Percentiles rank a stretch among this genome's conserved stretches.
phyloP scores from a whole-genome alignment of 768 basidiomycete species.

The Mycena capillaripes region DNA sequence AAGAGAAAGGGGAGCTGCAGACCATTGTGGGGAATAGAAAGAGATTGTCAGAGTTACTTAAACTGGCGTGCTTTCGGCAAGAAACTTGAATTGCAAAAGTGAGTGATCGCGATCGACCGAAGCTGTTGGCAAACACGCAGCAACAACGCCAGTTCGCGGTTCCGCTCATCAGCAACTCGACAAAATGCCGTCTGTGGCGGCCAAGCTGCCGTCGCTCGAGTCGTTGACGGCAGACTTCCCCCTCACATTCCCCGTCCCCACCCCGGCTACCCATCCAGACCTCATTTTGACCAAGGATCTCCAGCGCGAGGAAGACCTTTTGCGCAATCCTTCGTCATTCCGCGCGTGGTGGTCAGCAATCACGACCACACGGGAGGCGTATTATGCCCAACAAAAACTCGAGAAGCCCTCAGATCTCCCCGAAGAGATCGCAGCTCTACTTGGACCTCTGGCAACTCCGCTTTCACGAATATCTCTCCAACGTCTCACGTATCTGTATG shows the following conservation, averaged over 20 bases:
- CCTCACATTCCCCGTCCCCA: constrained; percentile 87
- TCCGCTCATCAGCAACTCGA: not conserved
- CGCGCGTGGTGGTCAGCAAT: constrained; percentile 95
- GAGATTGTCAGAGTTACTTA: constrained; percentile 6
- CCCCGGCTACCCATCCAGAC: constrained; percentile 81
- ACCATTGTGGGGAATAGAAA: constrained; percentile 38
- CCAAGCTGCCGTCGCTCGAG: constrained; percentile 63
- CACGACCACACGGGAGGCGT: constrained; percentile 77
- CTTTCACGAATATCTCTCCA: constrained; percentile 84
- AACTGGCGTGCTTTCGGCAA: constrained; percentile 11
- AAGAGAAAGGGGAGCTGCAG: constrained; percentile 22
- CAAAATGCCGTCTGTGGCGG: constrained; percentile 71
- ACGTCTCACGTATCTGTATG: constrained; percentile 92
- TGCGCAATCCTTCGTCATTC: constrained; percentile 92
- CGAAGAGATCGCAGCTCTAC: constrained; percentile 66
- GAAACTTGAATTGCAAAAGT: not conserved
- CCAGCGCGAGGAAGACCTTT: constrained; percentile 92
- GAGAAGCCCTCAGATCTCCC: constrained; percentile 64
- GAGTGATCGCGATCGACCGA: not conserved
- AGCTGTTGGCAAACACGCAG: not conserved
- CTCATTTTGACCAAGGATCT: constrained; percentile 84
- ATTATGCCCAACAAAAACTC: constrained; percentile 67
- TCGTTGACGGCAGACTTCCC: constrained; percentile 78
- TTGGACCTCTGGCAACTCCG: constrained; percentile 86
- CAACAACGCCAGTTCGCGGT: constrained; percentile 3